Evolutionary conservation across 1,284 basidiomycete species (phyloP).

Genomic region (Leccinum subspadiceum): DNA sequence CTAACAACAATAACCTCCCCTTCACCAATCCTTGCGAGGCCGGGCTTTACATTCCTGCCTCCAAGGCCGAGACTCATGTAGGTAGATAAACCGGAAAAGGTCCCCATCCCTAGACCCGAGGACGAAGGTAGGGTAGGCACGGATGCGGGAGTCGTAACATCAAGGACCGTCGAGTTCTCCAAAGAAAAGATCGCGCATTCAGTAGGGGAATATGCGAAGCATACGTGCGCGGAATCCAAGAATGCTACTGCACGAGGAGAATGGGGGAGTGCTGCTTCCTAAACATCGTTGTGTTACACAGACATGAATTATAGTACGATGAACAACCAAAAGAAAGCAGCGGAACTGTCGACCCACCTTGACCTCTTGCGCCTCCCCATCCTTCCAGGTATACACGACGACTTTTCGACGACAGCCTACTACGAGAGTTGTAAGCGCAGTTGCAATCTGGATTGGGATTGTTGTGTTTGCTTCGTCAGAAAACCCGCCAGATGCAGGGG

Average conservation of each 20-base stretch:
- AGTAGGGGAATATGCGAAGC: conserved; percentile 74
- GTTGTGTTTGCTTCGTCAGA: conserved; percentile 37
- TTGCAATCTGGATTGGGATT: conserved; percentile 40
- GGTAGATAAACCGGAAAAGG: conserved; percentile 74
- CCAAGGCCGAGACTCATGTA: conserved; percentile 87
- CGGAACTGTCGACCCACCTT: conserved; percentile 47
- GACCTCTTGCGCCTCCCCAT: conserved; percentile 75
- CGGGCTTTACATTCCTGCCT: conserved; percentile 68
- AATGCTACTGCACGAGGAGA: conserved; percentile 78
- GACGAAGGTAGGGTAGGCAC: conserved; percentile 43
- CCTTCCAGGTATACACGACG: conserved; percentile 84
- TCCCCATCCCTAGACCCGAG: conserved; percentile 52
- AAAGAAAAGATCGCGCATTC: conserved; percentile 78
- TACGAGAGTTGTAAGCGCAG: conserved; percentile 72
- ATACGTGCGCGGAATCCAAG: conserved; percentile 59
- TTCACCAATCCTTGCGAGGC: conserved; percentile 58
- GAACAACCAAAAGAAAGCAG: neutral
- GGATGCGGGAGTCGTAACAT: conserved; percentile 51
- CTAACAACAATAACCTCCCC: conserved; percentile 74
- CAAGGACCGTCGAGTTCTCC: conserved; percentile 53
- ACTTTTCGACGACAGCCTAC: conserved; percentile 86
- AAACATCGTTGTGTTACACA: neutral
- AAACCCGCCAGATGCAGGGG: conserved; percentile 8
- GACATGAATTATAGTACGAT: conserved; percentile 4
- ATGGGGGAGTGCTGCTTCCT: conserved; percentile 84